These are phyloP conservation scores for Colletotrichum godetiae DNA, from an alignment of 2,329 filamentous ascomycete genomes.

Conservation along the genomic window DNA sequence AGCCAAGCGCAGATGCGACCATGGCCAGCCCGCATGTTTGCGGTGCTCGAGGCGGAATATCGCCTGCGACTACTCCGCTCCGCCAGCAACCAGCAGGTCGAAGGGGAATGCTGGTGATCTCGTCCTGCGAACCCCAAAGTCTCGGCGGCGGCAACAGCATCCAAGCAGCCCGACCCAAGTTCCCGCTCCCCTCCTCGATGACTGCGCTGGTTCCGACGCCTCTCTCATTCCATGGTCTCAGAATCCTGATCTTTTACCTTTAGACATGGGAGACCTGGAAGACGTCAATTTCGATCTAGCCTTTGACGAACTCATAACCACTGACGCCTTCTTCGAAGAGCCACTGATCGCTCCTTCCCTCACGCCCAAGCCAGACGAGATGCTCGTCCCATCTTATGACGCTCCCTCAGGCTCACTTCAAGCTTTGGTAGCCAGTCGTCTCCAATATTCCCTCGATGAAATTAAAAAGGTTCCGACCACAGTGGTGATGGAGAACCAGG, in stretches of 20 bases:
- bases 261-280: neutral
- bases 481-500: slow-evolving; percentile 61
- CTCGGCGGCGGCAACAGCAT: neutral
- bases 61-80: slow-evolving; percentile 57
- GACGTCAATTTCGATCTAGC: neutral
- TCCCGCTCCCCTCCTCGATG: neutral
- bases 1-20: slow-evolving; percentile 68
- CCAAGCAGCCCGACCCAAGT: neutral
- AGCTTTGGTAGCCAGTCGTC: slow-evolving; percentile 44
- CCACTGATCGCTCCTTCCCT: slow-evolving; percentile 36
- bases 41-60: slow-evolving; percentile 62
- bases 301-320: slow-evolving; percentile 11
- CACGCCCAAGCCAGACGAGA: slow-evolving; percentile 26
- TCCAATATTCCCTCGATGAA: slow-evolving; percentile 60
- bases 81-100: neutral
- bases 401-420: slow-evolving; percentile 38
- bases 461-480: slow-evolving; percentile 59
- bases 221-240: slow-evolving; percentile 12
- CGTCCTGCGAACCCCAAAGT: neutral
- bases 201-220: neutral
- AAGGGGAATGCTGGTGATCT: neutral
- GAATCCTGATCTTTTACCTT: neutral
- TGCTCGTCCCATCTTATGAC: neutral
- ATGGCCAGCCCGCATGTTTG: slow-evolving; percentile 61
- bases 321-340: slow-evolving; percentile 20